Base-by-base conservation (phyloP, 2,329 filamentous ascomycete species). In the Huntiella abstrusa region DNA sequence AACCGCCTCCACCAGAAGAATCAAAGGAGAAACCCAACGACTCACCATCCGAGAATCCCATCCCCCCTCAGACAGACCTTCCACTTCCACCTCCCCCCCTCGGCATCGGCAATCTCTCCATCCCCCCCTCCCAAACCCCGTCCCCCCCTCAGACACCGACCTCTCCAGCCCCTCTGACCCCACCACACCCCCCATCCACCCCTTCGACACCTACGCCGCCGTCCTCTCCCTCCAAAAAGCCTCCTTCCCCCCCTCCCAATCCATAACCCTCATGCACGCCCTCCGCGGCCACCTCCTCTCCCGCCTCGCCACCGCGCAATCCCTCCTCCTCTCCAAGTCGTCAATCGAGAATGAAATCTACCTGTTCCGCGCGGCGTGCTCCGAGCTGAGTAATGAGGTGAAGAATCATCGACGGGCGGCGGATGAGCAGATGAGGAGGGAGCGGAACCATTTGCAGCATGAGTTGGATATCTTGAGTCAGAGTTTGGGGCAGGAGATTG, bases 281-380 rank as follows among this genome's bases (percentile, higher is more conserved):
- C 77, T 96, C 47, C 77, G 88, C 16, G 70, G 70, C 3, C 69
- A 92, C 43, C 64, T 98, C 11, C 77, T 80, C 7, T 67, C 77
- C 15, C 92, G 96, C 57, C 69, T 96, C 49, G 77, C 85, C 48
- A 67, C 86, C 11, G 91, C 91, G 41, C 80, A 82, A 56, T 70
- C 77, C 41, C 82, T 77, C 2, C 67, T 96, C 6, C 83, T 95
- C 8, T 85, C 80, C 60, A 95, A 94, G 62, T 85, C 80, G 39
- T 84, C 94, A 55, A 82, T 94, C 34, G 88, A 96, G 58, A 98
- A 96, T 59, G 64, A 95, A 62, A 79, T 79, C 5, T 98, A 98
- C 58, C 71, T 98, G 8, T 98, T 98, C 66, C 75, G 81, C 45
- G 91, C 91, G 2, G 91, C 91, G 2, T 95, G 88, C 59, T 87